Base-by-base conservation (phyloP, 805 yeast genomes). In the Lipomyces orientalis region DNA sequence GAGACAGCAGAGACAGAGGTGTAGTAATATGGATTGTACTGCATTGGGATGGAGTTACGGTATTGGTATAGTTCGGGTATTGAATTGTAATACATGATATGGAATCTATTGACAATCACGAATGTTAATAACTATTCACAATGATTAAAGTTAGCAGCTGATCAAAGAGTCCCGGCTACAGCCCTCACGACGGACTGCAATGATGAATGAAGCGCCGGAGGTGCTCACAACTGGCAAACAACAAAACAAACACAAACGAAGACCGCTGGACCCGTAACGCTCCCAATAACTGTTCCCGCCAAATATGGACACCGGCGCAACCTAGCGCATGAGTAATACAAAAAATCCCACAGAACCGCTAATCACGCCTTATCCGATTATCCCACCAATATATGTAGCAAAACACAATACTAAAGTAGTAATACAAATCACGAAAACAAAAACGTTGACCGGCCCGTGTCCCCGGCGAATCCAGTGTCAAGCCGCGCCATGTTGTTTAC, bases 311-410 rank as follows among this genome's bases (percentile, higher is more conserved):
- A n/a, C 49, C 22, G 16, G 22, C 49, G 49, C 49, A 43, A 19
- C 19, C 49, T 5, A 16, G 49, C 49, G 49, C 49, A 43, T n/a
- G 49, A 43, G 49, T 43, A 43, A 25, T 25, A 43, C 49, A 43
- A 43, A n/a, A 43, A 7, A 16, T 16, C 49, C 49, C 49, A 16
- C 22, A 43, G n/a, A 43, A 16, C 5, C 49, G 25, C 49, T 43
- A 43, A 43, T 43, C 49, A 43, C 49, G 49, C 49, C 49, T 43
- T 52, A 52, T 12, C 34, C 55, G 29, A 52, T 52, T 12, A 52
- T 52, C 55, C 34, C 55, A 33, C 55, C 55, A n/a, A 52, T 14
- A 25, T 25, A 8, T 25, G n/a, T 52, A 52, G 34, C 55, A 52
- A 22, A 22, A 52, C 16, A 25, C 49, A 12, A 12, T 14, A 39